Base-by-base conservation (phyloP, 306 rosid genomes). In the Quercus cerris region DNA sequence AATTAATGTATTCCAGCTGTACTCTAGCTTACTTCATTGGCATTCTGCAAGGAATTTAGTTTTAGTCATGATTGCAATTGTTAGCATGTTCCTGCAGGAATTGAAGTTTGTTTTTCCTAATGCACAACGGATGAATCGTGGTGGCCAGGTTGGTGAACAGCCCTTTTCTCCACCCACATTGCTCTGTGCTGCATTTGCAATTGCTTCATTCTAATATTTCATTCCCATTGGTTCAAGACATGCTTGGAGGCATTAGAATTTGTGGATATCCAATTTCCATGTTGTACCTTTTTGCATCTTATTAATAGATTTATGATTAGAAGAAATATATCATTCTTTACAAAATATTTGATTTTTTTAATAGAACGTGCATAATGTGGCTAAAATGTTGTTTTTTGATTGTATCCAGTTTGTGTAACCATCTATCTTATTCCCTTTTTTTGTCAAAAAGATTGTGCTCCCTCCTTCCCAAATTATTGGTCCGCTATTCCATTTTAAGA, bases 81-180 rank as follows among this genome's bases (percentile, higher is more conserved):
- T 27, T 75, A 52, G 51, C 46, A 27, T 81, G 51, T 78, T 51
- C 73, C 38, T 81, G 74, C 82, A 95, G 99, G 99, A 95, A 77
- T 76, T 95, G 85, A 95, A 89, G 78, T 61, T 87, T 49, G 92
- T 95, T 75, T 91, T 95, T 78, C 99, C 99, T 6, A 95, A 95
- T 87, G 93, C 98, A 10, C 89, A 90, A 77, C 88, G 88, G 81
- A 91, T 93, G 87, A 95, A 95, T 84, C 98, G 99, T 73, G 99
- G 99, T 88, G 87, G 96, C 71, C 98, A 95, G 99, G 99, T 93
- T 77, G 57, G 91, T 85, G 70, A 23, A 23, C 11, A 15, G 20
- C 17, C 46, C 44, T 54, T 69, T 64, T 81, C 44, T 57, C 13
- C 41, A 10, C 49, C 8, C 52, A 67, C 17, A 14, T 63, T 15